Evolutionary conservation across 768 basidiomycete species (phyloP).

Genomic region (Hysterangium stoloniferum): DNA sequence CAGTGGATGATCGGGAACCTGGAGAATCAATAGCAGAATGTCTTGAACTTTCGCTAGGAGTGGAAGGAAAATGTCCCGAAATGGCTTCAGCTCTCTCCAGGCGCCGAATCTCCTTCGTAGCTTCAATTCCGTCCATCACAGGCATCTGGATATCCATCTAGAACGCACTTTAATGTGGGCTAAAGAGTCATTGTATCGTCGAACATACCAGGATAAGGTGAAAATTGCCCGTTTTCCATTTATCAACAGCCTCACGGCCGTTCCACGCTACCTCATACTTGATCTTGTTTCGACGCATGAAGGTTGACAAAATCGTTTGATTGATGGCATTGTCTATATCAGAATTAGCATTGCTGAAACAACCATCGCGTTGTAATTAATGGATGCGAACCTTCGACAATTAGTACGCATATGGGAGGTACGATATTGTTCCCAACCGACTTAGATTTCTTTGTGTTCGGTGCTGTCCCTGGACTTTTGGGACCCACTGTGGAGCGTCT

Average conservation of each 20-base stretch:
- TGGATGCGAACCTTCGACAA: constrained; percentile 94
- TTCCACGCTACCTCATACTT: constrained; percentile 92
- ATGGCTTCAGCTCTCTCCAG: constrained; percentile 64
- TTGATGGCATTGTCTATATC: constrained; percentile 92
- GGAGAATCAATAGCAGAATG: constrained; percentile 47
- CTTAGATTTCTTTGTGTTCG: constrained; percentile 38
- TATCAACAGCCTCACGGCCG: constrained; percentile 91
- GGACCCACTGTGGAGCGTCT: constrained; percentile 26
- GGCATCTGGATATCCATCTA: constrained; percentile 99
- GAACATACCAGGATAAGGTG: constrained; percentile 85
- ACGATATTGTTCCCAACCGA: constrained; percentile 64
- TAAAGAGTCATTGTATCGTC: neutral
- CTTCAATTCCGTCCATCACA: constrained; percentile 96
- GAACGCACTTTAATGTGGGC: neutral
- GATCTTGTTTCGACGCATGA: constrained; percentile 94
- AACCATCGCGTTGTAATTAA: no score
- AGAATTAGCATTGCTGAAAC: neutral
- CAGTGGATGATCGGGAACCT: constrained; percentile 27
- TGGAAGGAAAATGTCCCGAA: constrained; percentile 61
- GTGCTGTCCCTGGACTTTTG: constrained; percentile 21
- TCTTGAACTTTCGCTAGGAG: constrained; percentile 42
- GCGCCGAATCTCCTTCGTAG: constrained; percentile 90
- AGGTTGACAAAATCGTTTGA: constrained; percentile 93
- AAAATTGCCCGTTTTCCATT: constrained; percentile 89
- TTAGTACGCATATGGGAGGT: constrained; percentile 95